A percentile compares a stretch with the other conserved stretches of the same genome.
Conservation (phyloP, 805 yeast genomes). For the Spathaspora hagerdaliae region DNA sequence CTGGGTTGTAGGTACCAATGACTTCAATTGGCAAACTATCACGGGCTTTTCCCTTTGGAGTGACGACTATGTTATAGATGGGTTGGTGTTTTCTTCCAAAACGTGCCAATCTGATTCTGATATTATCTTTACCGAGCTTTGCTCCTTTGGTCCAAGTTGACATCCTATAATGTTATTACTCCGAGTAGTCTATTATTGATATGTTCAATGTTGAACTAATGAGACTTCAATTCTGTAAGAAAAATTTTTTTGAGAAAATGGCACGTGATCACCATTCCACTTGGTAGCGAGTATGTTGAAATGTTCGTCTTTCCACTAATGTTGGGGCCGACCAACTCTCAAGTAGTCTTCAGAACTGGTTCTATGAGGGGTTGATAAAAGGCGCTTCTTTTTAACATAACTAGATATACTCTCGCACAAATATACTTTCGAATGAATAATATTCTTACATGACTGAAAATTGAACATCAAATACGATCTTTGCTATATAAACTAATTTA, state of each 20-base stretch:
- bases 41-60: conserved; percentile 71
- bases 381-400: too few species aligned
- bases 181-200: too few species aligned
- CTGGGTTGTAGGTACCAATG: conserved; percentile 88
- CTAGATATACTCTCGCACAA: too few species aligned
- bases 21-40: conserved; percentile 91
- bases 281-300: neutral
- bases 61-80: conserved; percentile 86
- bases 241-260: too few species aligned
- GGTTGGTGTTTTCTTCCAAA: conserved; percentile 90
- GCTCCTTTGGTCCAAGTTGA: neutral
- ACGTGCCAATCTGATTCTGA: conserved; percentile 85
- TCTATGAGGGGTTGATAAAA: too few species aligned
- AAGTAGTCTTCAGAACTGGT: too few species aligned
- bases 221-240: neutral
- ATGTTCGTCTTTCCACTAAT: too few species aligned
- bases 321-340: too few species aligned
- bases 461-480: neutral
- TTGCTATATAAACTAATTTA: neutral
- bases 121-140: conserved; percentile 24
- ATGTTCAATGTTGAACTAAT: neutral
- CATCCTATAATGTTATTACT: neutral
- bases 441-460: too few species aligned
- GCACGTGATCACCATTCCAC: neutral
- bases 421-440: too few species aligned